Evolutionary conservation across 805 yeast species (phyloP), one percentile per base, ranked within the genome.

Genomic region (Candida suzukii): DNA sequence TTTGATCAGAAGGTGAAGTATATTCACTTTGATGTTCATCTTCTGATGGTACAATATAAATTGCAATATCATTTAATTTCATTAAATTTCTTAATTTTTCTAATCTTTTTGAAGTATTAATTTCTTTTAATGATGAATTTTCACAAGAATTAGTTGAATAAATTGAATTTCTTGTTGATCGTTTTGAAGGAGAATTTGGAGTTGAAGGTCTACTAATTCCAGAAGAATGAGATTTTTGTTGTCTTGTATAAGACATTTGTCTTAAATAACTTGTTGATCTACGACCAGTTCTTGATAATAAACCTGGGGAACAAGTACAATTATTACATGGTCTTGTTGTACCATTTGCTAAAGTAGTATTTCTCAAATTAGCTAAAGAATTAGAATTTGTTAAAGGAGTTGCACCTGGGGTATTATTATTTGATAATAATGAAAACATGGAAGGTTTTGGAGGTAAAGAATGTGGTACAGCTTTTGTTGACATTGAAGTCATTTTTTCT

Each of bases 231-330:
- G 30, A 16, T 21, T 29, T 35, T 36, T 35, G 22, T 38, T 38
- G 17, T 34, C 31, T n/a, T 37, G 36, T 11, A 32, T 54, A 47
- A 17, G 53, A 50, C 52, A 64, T 56, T 36, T 64, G 49, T 37
- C 54, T 60, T 31, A 54, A 41, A 38, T 59, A 66, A 24, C 72
- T 56, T 0, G 83, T 70, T 17, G 83, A 70, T 50, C 86, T 67
- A 51, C 81, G 71, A 53, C 75, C 76, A 45, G 71, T 74, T 53
- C 95, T 71, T 25, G 88, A 78, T 37, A 85, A 61, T 35, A 85
- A 65, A 3, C 95, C 95, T 4, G 93, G 93, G 0, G 91, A 83
- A 57, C 95, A 85, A 2, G 88, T 83, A 65, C 95, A 85, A 63
- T 84, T 79, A 37, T 74, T 69, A 57, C 93, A 85, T 13, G 76